phyloP scores from a whole-genome alignment of 192 early-diverging fungal species.

The Phycomyces nitens region DNA sequence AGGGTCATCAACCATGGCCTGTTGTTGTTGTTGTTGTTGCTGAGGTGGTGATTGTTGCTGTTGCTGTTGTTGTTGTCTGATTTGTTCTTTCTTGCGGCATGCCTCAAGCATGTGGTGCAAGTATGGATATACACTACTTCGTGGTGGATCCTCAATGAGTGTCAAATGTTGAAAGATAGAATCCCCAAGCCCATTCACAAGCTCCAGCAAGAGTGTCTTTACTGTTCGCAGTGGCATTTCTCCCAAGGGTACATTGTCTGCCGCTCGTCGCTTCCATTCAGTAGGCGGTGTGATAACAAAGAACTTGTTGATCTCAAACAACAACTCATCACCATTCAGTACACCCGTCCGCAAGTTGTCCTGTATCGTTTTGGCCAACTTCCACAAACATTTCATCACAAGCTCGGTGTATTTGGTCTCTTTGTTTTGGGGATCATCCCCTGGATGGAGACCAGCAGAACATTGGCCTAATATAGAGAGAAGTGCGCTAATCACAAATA shows the following conservation, averaged over 20 bases:
- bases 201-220: slow-evolving; percentile 84
- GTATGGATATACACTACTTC: slow-evolving; percentile 67
- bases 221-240: slow-evolving; percentile 95
- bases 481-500: slow-evolving; percentile 52
- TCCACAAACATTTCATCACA: slow-evolving; percentile 97
- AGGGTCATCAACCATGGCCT: background rate
- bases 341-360: slow-evolving; percentile 59
- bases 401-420: slow-evolving; percentile 81
- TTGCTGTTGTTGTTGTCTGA: slow-evolving; percentile 18
- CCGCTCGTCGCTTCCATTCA: slow-evolving; percentile 82
- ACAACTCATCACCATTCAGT: slow-evolving; percentile 61
- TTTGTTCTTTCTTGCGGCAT: slow-evolving; percentile 35
- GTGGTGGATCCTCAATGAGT: slow-evolving; percentile 59
- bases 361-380: slow-evolving; percentile 82
- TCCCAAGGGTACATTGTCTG: slow-evolving; percentile 70
- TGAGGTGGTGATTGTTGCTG: slow-evolving; percentile 15
- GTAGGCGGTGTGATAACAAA: slow-evolving; percentile 75
- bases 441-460: slow-evolving; percentile 48
- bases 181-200: slow-evolving; percentile 66
- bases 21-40: slow-evolving; percentile 8
- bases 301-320: slow-evolving; percentile 79
- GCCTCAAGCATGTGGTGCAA: slow-evolving; percentile 54
- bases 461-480: slow-evolving; percentile 66
- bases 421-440: slow-evolving; percentile 40
- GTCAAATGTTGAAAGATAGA: slow-evolving; percentile 53